A percentile compares a stretch with the other conserved stretches of the same genome.
Conservation (phyloP, 179 eudicot genomes). For the Camellia oleifera region DNA sequence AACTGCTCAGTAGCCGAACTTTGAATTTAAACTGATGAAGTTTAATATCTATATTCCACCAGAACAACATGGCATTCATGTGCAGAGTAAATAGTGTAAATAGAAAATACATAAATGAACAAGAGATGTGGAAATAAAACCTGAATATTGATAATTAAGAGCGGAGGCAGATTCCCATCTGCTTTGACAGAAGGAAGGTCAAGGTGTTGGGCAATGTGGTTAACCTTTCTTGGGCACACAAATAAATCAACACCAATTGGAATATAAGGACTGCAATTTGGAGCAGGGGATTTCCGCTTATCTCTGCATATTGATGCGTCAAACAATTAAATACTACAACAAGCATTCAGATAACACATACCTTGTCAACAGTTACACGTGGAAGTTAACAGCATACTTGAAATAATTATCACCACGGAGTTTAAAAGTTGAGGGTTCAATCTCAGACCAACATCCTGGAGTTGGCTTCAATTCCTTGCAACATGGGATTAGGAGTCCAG, state of each 20-base stretch:
- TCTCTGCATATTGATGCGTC: conserved; percentile 43
- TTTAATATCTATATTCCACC: background rate
- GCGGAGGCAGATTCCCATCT: conserved; percentile 45
- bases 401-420: conserved; percentile 63
- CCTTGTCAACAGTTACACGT: background rate
- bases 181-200: conserved; percentile 59
- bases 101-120: background rate
- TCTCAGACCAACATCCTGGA: conserved; percentile 64
- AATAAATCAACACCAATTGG: conserved; percentile 78
- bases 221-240: conserved; percentile 56
- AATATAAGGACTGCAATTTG: conserved; percentile 47
- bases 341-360: background rate
- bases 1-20: background rate
- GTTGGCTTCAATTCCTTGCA: conserved; percentile 47
- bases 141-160: conserved; percentile 77
- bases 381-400: conserved; percentile 38
- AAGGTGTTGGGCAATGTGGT: conserved; percentile 78
- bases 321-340: conserved; percentile 5
- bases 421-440: conserved; percentile 61
- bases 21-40: background rate
- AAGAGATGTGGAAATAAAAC: conserved; percentile 21
- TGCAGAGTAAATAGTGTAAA: background rate
- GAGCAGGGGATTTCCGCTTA: conserved; percentile 63
- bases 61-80: background rate
- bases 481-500: conserved; percentile 60